Conservation (phyloP, 2,329 filamentous ascomycete genomes). For the Ophiostoma perfectum region DNA sequence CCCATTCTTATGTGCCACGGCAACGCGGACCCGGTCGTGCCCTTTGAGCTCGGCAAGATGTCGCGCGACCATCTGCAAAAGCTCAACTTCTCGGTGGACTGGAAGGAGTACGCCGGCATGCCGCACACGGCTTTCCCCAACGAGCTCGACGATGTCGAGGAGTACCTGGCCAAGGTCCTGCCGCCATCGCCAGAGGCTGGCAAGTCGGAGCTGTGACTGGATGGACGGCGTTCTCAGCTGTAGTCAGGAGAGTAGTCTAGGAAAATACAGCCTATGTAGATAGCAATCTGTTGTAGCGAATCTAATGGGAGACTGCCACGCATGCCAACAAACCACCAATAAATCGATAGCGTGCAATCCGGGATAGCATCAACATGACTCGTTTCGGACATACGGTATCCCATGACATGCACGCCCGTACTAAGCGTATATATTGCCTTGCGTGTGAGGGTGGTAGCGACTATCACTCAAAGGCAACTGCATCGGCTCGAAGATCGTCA, state of each 20-base stretch:
- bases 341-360: too few relatives aligned
- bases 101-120: constrained; percentile 68
- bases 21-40: constrained; percentile 67
- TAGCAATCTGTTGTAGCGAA: too few relatives aligned
- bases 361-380: too few relatives aligned
- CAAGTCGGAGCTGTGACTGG: constrained; percentile 29
- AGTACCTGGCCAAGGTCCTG: constrained; percentile 44
- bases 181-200: constrained; percentile 35
- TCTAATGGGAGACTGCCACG: too few relatives aligned
- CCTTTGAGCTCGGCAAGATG: constrained; percentile 59
- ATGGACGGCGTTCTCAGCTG: neutral
- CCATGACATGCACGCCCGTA: neutral
- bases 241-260: neutral
- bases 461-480: neutral
- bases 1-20: constrained; percentile 89
- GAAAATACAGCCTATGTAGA: too few relatives aligned
- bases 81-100: constrained; percentile 66
- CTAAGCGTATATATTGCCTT: neutral
- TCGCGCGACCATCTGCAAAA: constrained; percentile 63
- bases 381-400: too few relatives aligned
- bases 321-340: too few relatives aligned
- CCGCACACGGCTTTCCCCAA: constrained; percentile 68
- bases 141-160: constrained; percentile 78
- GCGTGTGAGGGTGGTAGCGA: too few relatives aligned
- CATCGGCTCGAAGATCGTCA: neutral